Conservation (phyloP, 441 rosid species). For the Hura crepitans region DNA sequence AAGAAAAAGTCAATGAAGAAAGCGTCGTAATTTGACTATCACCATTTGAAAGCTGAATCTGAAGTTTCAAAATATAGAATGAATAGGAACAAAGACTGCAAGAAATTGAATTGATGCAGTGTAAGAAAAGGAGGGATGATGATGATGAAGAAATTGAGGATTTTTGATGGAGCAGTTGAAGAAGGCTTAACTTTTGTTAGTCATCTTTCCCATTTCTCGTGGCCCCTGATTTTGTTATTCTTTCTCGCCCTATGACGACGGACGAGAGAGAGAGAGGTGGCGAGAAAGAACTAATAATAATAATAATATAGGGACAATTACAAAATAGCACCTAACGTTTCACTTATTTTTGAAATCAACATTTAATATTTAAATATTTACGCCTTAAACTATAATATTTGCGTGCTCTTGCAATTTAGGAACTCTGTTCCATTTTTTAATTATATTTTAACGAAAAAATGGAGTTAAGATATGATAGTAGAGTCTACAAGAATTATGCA, state of each 20-base stretch:
- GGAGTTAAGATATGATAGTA: too few species aligned
- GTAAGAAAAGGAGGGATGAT: too few species aligned
- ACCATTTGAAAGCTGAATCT: not conserved
- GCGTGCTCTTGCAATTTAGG: too few species aligned
- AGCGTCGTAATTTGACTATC: not conserved
- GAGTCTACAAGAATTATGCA: too few species aligned
- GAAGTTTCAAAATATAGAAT: not conserved
- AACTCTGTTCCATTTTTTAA: too few species aligned
- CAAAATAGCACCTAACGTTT: too few species aligned
- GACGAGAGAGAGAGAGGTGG: not conserved
- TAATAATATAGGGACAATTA: too few species aligned
- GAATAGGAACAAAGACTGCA: not conserved
- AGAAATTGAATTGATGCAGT: not conserved
- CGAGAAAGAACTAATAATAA: not conserved
- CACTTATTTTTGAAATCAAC: too few species aligned
- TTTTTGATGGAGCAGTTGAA: not conserved
- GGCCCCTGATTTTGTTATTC: too few species aligned
- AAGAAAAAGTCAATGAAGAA: conserved; percentile 16
- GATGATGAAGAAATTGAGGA: not conserved
- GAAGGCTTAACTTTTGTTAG: not conserved
- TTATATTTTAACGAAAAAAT: too few species aligned
- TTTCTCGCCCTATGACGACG: not conserved
- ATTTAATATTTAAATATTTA: too few species aligned
- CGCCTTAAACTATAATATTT: too few species aligned
- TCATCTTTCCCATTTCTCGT: not conserved